Evolutionary conservation across 352 stramenopile species (phyloP), one percentile per base, ranked within the genome.

Genomic region (Globisporangium iwayamae): DNA sequence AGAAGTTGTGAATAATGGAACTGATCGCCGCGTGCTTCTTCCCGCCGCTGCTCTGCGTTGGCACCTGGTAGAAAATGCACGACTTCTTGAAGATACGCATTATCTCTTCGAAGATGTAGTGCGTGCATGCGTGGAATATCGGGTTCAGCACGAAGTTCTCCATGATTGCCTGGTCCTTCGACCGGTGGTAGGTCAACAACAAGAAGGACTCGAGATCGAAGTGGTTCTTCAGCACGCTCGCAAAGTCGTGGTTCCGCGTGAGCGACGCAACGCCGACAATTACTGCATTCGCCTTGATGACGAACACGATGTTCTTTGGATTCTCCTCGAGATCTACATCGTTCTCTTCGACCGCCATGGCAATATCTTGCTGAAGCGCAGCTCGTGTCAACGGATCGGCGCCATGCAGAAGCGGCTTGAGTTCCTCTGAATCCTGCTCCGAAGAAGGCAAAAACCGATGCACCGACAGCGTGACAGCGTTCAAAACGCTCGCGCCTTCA

Each of bases 41-140:
- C 46, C 53, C 16, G 2, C 59, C 20, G 3, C n/a, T 32, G 16
- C 56, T 30, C 56, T 36, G 4, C 11, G 69, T 85, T 1, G 67
- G 63, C 10, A 87, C 73, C 56, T 72, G 67, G 22, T 79, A 74
- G 50, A 88, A 76, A 9, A 96, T 55, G 18, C 88, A 92, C 2
- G 84, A 87, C 62, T 93, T 91, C 5, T 71, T 70, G 56, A 83
- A 89, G 20, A 83, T 65, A 8, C 85, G 80, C 81, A 96, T 92
- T 14, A 92, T 70, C 71, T 96, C 89, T 51, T 90, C 79, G 3
- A 96, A 62, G 11, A 94, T 58, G 65, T 82, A 87, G 0, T 84
- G 75, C 20, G 74, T 74, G 57, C 80, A 89, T 7, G 72, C 68
- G 7, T 69, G 63, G 52, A 94, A 94, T 14, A 90, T 83, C 9